Percentiles rank a stretch among this genome's conserved stretches.
Conservation (phyloP, 2,329 filamentous ascomycete species). For the Nigrograna mackinnonii region DNA sequence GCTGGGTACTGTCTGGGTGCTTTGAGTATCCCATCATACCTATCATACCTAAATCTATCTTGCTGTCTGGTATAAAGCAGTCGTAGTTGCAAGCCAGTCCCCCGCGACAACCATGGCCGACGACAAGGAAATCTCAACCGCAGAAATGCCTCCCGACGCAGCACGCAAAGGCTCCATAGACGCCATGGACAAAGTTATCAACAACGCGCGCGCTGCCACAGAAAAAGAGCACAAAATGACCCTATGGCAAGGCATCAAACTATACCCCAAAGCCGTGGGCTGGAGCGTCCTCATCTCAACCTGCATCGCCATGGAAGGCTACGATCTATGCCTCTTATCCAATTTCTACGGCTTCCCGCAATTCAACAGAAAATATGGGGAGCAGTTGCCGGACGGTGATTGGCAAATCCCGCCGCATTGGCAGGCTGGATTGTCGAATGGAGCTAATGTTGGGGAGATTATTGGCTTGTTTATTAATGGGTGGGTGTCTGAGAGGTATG, state of each 20-base stretch:
- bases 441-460: constrained; percentile 51
- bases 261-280: constrained; percentile 84
- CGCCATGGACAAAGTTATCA: constrained; percentile 35
- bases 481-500: constrained; percentile 50
- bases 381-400: constrained; percentile 41
- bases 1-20: too few species aligned
- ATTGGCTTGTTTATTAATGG: constrained; percentile 53
- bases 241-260: constrained; percentile 72
- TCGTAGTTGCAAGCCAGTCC: too few species aligned
- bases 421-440: constrained; percentile 53
- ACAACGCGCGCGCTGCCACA: constrained; percentile 49
- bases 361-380: constrained; percentile 52
- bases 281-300: constrained; percentile 90
- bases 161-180: constrained; percentile 6
- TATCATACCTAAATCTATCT: too few species aligned
- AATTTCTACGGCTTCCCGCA: constrained; percentile 68
- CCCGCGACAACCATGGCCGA: constrained; percentile 11
- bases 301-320: constrained; percentile 90
- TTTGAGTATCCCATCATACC: too few species aligned
- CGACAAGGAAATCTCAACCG: constrained; percentile 15
- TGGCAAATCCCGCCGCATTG: constrained; percentile 50
- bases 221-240: constrained; percentile 56
- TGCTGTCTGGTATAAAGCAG: too few species aligned
- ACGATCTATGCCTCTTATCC: constrained; percentile 79
- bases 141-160: constrained; percentile 21